phyloP scores from a whole-genome alignment of 805 yeast genomes.

The Candida pseudoglaebosa region DNA sequence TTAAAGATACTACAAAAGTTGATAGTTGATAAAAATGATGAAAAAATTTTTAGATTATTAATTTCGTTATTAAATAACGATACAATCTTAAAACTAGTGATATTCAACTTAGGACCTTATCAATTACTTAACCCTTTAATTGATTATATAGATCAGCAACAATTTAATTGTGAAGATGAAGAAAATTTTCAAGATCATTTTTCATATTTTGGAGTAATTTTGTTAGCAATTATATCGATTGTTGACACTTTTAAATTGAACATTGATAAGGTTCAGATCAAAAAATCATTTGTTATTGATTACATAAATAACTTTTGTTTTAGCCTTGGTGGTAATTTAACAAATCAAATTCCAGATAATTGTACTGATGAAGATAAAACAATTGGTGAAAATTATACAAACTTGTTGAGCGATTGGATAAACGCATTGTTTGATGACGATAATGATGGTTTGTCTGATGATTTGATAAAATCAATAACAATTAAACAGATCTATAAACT shows the following conservation, averaged over 20 bases:
- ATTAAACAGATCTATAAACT: conserved; percentile 64
- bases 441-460: conserved; percentile 78
- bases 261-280: conserved; percentile 18
- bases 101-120: conserved; percentile 41
- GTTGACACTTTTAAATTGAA: conserved; percentile 23
- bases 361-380: conserved; percentile 25
- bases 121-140: conserved; percentile 42
- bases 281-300: conserved; percentile 28
- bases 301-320: conserved; percentile 31
- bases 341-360: conserved; percentile 13
- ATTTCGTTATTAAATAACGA: conserved; percentile 46
- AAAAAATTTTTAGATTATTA: conserved; percentile 43
- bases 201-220: conserved; percentile 61
- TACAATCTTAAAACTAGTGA: conserved; percentile 33
- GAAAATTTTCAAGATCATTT: conserved; percentile 62
- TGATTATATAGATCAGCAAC: conserved; percentile 46
- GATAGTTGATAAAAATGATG: conserved; percentile 23
- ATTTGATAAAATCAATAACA: conserved; percentile 61
- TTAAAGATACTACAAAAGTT: conserved; percentile 20
- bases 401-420: conserved; percentile 61
- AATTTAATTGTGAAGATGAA: conserved; percentile 45
- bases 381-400: conserved; percentile 30
- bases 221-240: conserved; percentile 34
- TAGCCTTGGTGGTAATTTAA: conserved; percentile 28
- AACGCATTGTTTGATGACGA: conserved; percentile 66